Conservation (phyloP, 495 filamentous ascomycete genomes). For the Annulohypoxylon bovei region DNA sequence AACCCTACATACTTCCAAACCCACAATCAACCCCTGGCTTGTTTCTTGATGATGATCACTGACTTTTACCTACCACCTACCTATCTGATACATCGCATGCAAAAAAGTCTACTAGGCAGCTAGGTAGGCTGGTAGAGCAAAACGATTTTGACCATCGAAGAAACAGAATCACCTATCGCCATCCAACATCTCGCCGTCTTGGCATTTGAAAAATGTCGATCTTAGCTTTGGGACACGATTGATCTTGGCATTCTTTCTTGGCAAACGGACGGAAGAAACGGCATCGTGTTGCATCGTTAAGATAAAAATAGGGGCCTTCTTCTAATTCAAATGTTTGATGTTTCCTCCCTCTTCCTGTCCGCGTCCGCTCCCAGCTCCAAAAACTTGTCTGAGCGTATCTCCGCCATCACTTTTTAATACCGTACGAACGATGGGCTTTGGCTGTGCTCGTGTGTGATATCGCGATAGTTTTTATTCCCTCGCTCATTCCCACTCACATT, state of each 20-base stretch:
- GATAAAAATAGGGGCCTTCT: conserved; percentile 40
- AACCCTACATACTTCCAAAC: neutral
- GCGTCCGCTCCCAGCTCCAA: neutral
- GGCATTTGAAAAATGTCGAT: conserved; percentile 34
- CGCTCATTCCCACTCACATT: conserved; percentile 27
- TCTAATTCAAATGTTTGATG: conserved; percentile 29
- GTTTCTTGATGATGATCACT: neutral
- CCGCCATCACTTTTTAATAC: conserved; percentile 2
- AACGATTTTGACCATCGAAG: conserved; percentile 7
- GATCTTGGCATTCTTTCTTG: conserved; percentile 41
- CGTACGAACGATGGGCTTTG: conserved; percentile 20
- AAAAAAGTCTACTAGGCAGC: neutral
- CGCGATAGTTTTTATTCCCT: conserved; percentile 14
- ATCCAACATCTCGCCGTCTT: conserved; percentile 31
- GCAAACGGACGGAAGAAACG: conserved; percentile 42
- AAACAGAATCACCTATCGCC: conserved; percentile 20
- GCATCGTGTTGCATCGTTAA: conserved; percentile 39
- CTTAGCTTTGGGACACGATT: conserved; percentile 37
- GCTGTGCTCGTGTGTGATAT: conserved; percentile 30
- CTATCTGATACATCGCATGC: conserved; percentile 12
- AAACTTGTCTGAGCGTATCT: neutral
- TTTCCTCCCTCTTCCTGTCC: conserved; percentile 24
- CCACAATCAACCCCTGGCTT: conserved; percentile 2
- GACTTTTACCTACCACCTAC: conserved; percentile 10
- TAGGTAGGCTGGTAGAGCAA: neutral